phyloP scores from a whole-genome alignment of 106 monocot genomes.

The Allium cepa region DNA sequence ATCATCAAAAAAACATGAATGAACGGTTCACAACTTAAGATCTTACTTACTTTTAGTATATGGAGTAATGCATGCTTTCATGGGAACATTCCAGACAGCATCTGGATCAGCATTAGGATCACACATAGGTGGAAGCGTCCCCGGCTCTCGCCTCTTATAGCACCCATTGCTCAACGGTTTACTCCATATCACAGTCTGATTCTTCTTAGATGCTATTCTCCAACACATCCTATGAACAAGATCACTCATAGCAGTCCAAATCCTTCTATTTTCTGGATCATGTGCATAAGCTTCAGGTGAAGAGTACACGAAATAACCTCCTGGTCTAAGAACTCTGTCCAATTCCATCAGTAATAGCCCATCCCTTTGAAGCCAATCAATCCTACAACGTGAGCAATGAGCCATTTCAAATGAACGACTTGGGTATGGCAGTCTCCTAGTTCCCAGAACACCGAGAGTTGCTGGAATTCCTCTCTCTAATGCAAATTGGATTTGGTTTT shows the following conservation, averaged over 20 bases:
- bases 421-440: constrained; percentile 74
- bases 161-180: constrained; percentile 74
- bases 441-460: constrained; percentile 70
- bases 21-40: neutral
- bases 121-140: constrained; percentile 52
- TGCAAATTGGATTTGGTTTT: constrained; percentile 97
- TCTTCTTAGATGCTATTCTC: constrained; percentile 73
- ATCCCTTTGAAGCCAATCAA: constrained; percentile 89
- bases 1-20: too few relatives aligned
- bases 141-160: constrained; percentile 56
- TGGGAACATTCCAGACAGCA: constrained; percentile 69
- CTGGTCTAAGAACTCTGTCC: constrained; percentile 77
- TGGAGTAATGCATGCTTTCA: constrained; percentile 76
- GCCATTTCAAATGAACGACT: constrained; percentile 82
- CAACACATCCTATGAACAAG: constrained; percentile 82
- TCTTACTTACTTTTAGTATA: constrained; percentile 59
- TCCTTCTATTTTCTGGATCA: constrained; percentile 62
- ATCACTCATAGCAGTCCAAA: constrained; percentile 77
- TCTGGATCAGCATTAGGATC: constrained; percentile 53
- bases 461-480: constrained; percentile 89
- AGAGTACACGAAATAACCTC: constrained; percentile 83
- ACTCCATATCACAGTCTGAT: constrained; percentile 81
- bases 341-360: constrained; percentile 76
- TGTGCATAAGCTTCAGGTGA: constrained; percentile 89
- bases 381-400: constrained; percentile 90